Evolutionary conservation across 2,329 filamentous ascomycete genomes (phyloP), one percentile per base, ranked within the genome.

Genomic region (Colletotrichum sp.): DNA sequence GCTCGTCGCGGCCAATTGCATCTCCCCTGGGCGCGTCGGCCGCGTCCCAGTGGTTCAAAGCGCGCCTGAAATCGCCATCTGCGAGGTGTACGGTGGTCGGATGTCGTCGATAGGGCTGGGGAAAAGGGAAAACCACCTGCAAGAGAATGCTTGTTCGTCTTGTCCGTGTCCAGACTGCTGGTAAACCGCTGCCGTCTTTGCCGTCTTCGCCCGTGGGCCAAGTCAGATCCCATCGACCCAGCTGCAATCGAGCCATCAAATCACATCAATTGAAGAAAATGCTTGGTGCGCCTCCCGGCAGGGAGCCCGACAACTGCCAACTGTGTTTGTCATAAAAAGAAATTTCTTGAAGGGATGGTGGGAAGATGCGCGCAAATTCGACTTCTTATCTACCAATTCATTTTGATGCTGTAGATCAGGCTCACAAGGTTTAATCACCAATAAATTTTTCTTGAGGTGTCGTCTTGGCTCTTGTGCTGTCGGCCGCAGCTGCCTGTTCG

Each of bases 141-240:
- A 67, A 60, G 34, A 55, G 24, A 52, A 72, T 73, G 73, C 73
- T 68, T 73, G 57, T 75, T 55, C 63, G 38, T 16, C 55, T 57
- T 69, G 52, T 52, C n/a, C 24, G 38, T 52, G 43, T 34, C 67
- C 55, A 34, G 67, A 32, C 43, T 16, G n/a, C 34, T 61, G 55
- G 67, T 21, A 69, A 38, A 32, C 24, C 9, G 24, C 32, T 43
- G 67, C 55, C 65, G 21, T 48, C 38, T 21, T 38, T 57, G 65
- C 43, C 65, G 65, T 26, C 38, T 55, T 43, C 52, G 61, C 34
- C 21, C 34, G 52, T n/a, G 38, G 10, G 58, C 61, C 64, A 67
- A 55, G 64, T 52, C 64, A 67, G 64, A 67, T 67, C 36, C 34
- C 36, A 15, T 67, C 38, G 7, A 34, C 24, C n/a, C 38, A 32